Evolutionary conservation across 2,329 filamentous ascomycete genomes (phyloP).

Genomic region (Aureobasidium sp.): DNA sequence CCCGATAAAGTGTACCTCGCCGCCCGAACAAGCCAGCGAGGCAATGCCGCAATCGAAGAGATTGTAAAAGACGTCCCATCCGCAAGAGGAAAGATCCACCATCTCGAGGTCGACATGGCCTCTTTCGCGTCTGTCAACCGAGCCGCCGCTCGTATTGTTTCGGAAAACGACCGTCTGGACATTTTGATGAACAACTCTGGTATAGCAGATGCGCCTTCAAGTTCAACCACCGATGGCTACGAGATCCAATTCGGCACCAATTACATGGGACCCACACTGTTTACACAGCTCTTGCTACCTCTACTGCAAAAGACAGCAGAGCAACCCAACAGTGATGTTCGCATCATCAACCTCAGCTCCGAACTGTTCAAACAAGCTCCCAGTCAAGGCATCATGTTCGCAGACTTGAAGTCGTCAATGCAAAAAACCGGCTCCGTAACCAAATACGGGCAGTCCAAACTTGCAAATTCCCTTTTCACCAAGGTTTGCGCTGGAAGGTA

Average conservation of each 20-base stretch:
- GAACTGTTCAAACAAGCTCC: constrained; percentile 20
- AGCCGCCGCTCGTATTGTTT: constrained; percentile 34
- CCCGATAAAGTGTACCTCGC: constrained; percentile 49
- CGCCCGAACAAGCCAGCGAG: constrained; percentile 38
- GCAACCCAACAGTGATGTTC: constrained; percentile 19
- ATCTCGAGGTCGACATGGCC: constrained; percentile 43
- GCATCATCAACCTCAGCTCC: constrained; percentile 25
- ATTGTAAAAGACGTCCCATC: constrained; percentile 25
- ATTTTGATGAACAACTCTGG: constrained; percentile 27
- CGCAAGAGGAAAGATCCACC: constrained; percentile 28
- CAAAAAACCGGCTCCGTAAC: constrained; percentile 20
- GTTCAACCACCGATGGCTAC: constrained; percentile 24
- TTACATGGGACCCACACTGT: constrained; percentile 28
- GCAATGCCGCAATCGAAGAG: constrained; percentile 37
- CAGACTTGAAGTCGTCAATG: constrained; percentile 23
- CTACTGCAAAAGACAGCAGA: constrained; percentile 21
- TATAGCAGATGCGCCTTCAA: constrained; percentile 22
- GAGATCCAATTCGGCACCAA: constrained; percentile 30
- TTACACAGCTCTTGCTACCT: constrained; percentile 25
- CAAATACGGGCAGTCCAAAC: constrained; percentile 40
- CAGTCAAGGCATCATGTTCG: constrained; percentile 20
- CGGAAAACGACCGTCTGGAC: constrained; percentile 22
- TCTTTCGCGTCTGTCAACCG: constrained; percentile 42
- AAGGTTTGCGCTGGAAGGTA: constrained; percentile 33
- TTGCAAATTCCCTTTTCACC: constrained; percentile 41